Conservation (phyloP, 2,329 filamentous ascomycete species). For the Chalaropsis thielavioides region DNA sequence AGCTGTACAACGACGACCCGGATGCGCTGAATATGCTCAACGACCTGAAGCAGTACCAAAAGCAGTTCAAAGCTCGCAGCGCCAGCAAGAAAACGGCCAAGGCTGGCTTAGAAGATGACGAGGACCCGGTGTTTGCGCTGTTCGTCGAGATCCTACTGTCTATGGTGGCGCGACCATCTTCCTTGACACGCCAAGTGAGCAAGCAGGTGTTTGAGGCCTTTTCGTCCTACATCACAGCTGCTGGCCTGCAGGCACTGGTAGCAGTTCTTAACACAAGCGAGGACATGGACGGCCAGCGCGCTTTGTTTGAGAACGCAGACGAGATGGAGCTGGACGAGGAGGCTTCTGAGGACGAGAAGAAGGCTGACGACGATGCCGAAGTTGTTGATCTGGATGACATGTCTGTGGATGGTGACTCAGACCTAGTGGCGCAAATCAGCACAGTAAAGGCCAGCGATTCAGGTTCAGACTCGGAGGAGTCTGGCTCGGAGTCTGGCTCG, state of each 20-base stretch:
- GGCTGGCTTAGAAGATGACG: slow-evolving; percentile 30
- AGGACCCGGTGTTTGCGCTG: slow-evolving; percentile 30
- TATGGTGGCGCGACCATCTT: slow-evolving; percentile 73
- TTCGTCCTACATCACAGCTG: slow-evolving; percentile 55
- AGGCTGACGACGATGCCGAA: slow-evolving; percentile 20
- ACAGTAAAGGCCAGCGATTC: slow-evolving; percentile 25
- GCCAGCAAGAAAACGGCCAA: slow-evolving; percentile 37
- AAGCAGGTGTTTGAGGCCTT: slow-evolving; percentile 81
- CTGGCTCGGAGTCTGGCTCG: slow-evolving; percentile 30
- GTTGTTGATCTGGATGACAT: slow-evolving; percentile 39
- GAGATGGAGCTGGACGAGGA: slow-evolving; percentile 22
- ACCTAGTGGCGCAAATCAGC: slow-evolving; percentile 20
- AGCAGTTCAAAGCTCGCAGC: slow-evolving; percentile 42
- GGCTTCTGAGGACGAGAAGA: background rate
- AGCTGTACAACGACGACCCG: slow-evolving; percentile 77
- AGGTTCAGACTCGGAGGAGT: slow-evolving; percentile 31
- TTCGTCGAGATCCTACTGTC: slow-evolving; percentile 82
- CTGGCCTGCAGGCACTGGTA: slow-evolving; percentile 50
- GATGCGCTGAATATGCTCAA: slow-evolving; percentile 72
- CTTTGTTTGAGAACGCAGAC: slow-evolving; percentile 62
- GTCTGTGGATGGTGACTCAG: slow-evolving; percentile 30
- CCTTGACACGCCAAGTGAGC: slow-evolving; percentile 70
- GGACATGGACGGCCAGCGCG: slow-evolving; percentile 66
- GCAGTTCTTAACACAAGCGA: slow-evolving; percentile 67
- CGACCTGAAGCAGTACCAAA: slow-evolving; percentile 64